phyloP scores from a whole-genome alignment of 2,329 filamentous ascomycete species.

The Fragosphaeria purpurea region DNA sequence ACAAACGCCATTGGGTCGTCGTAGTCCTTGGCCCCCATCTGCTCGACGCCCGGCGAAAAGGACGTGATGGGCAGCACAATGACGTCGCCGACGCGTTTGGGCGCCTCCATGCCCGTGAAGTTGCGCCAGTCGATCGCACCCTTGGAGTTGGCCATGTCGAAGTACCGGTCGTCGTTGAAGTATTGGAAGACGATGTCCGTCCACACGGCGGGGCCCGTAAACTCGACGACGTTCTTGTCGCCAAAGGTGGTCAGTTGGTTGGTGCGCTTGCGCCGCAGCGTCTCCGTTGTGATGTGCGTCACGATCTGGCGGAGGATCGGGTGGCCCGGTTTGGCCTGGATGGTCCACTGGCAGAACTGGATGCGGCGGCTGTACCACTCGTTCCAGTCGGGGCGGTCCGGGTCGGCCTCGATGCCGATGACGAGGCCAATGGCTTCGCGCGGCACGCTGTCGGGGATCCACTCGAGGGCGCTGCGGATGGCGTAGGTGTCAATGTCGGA shows the following conservation, averaged over 20 bases:
- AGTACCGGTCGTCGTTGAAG: conserved; percentile 85
- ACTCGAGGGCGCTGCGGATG: conserved; percentile 72
- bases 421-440: conserved; percentile 73
- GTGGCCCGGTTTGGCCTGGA: conserved; percentile 89
- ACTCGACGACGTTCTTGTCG: conserved; percentile 76
- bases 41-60: conserved; percentile 87
- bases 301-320: conserved; percentile 85
- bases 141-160: conserved; percentile 62
- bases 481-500: conserved; percentile 87
- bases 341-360: conserved; percentile 99
- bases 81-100: conserved; percentile 87
- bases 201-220: conserved; percentile 90
- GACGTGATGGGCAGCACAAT: conserved; percentile 91
- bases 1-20: conserved; percentile 97
- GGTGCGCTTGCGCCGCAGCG: conserved; percentile 59
- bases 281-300: conserved; percentile 72
- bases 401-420: conserved; percentile 92
- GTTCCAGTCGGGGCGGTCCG: conserved; percentile 83
- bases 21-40: conserved; percentile 82
- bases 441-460: conserved; percentile 73
- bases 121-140: conserved; percentile 74
- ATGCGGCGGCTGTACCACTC: conserved; percentile 94
- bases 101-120: conserved; percentile 75
- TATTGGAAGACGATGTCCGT: conserved; percentile 87
- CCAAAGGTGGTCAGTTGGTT: conserved; percentile 51